These are phyloP conservation scores for Chaetoceros tenuissimus DNA, from an alignment of 108 stramenopile species.

Conservation along the genomic window DNA sequence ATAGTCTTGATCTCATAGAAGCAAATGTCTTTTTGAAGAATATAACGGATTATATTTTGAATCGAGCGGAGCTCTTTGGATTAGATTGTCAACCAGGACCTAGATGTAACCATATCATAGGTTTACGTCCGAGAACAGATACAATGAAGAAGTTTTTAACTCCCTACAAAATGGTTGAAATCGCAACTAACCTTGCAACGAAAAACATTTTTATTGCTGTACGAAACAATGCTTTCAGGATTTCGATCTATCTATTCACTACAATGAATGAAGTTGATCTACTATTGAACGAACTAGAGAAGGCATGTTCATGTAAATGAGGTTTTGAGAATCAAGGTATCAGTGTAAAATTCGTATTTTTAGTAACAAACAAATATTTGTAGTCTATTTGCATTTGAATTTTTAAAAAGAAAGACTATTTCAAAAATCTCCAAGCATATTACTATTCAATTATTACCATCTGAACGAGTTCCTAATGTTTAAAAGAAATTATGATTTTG, in stretches of 20 bases:
- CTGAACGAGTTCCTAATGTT: no score
- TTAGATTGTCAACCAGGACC: constrained; percentile 4
- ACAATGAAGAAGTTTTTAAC: not conserved
- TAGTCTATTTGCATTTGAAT: no score
- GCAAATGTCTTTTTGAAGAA: constrained; percentile 18
- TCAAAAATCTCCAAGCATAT: no score
- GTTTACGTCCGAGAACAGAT: constrained; percentile 15
- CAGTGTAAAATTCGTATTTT: no score
- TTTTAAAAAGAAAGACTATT: no score
- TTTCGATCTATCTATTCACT: constrained; percentile 40
- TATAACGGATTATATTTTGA: constrained; percentile 23
- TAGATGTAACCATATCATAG: constrained; percentile 32
- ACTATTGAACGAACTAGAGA: constrained; percentile 26
- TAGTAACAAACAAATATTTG: no score
- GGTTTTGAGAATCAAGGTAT: no score
- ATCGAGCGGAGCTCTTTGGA: constrained; percentile 16
- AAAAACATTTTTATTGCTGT: constrained; percentile 27
- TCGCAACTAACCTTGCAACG: constrained; percentile 5
- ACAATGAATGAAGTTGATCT: constrained; percentile 24
- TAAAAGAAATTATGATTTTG: no score
- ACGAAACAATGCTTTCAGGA: constrained; percentile 39
- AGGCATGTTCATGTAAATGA: no score
- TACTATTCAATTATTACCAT: no score
- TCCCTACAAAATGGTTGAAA: constrained; percentile 21
- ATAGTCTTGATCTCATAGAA: constrained; percentile 3